Evolutionary conservation across 768 basidiomycete species (phyloP).

Genomic region (Phylloporus sp.): DNA sequence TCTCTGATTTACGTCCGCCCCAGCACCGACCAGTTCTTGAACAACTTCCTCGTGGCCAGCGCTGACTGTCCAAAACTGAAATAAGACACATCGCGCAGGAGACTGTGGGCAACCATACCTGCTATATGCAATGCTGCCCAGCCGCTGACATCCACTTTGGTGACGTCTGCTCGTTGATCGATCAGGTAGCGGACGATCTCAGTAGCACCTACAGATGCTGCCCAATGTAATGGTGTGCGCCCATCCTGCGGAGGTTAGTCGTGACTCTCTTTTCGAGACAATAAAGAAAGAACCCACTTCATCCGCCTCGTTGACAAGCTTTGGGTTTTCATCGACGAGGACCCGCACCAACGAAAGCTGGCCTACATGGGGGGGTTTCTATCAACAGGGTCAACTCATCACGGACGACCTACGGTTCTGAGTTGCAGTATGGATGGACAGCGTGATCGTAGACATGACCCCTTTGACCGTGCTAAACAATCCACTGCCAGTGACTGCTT

Average conservation of each 20-base stretch:
- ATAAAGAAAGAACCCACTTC: constrained; percentile 36
- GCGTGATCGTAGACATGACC: too few relatives aligned
- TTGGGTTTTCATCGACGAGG: constrained; percentile 57
- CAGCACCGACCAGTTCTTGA: constrained; percentile 72
- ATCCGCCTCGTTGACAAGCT: constrained; percentile 57
- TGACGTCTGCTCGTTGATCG: constrained; percentile 62
- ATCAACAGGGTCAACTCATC: neutral
- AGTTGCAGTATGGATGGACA: constrained; percentile 58
- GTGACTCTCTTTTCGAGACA: rapidly evolving
- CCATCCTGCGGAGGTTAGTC: constrained; percentile 50
- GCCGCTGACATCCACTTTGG: constrained; percentile 58
- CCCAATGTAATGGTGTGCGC: constrained; percentile 83
- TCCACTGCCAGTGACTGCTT: too few relatives aligned
- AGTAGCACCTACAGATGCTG: constrained; percentile 65
- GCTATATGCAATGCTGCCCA: constrained; percentile 83
- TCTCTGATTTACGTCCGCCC: constrained; percentile 72
- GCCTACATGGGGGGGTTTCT: constrained; percentile 35
- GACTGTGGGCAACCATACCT: constrained; percentile 36
- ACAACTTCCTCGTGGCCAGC: constrained; percentile 75
- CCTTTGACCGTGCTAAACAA: neutral
- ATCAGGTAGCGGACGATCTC: constrained; percentile 66
- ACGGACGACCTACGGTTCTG: constrained; percentile 48
- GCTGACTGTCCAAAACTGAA: constrained; percentile 48
- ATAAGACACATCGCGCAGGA: neutral
- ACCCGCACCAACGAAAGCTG: constrained; percentile 67